phyloP scores from a whole-genome alignment of 495 filamentous ascomycete genomes.

The Lophiostoma macrostomum region DNA sequence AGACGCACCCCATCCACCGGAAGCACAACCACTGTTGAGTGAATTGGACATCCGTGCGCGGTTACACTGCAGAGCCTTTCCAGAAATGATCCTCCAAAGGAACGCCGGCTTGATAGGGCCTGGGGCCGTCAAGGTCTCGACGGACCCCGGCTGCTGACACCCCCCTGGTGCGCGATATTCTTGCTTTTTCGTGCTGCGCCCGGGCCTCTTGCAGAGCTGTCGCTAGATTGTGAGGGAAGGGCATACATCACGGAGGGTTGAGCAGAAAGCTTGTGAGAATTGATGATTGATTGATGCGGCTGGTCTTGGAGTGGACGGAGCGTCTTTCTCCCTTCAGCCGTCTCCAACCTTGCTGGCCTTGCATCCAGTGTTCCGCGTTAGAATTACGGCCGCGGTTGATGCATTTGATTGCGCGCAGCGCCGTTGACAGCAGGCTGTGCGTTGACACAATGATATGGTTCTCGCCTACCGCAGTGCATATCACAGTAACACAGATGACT shows the following conservation, averaged over 20 bases:
- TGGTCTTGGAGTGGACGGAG: slow-evolving; percentile 3
- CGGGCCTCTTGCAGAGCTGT: not conserved
- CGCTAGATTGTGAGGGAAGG: slow-evolving; percentile 18
- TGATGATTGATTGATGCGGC: slow-evolving; percentile 28
- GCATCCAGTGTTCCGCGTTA: slow-evolving; percentile 10
- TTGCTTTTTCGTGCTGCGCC: slow-evolving; percentile 11
- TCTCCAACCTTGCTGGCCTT: slow-evolving; percentile 1
- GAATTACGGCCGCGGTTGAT: slow-evolving; percentile 14
- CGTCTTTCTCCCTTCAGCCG: slow-evolving; percentile 30
- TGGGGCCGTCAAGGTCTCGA: slow-evolving; percentile 23
- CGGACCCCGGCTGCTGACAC: not conserved
- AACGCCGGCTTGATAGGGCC: slow-evolving; percentile 32
- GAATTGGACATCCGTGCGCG: slow-evolving; percentile 12
- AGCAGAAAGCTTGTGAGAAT: slow-evolving; percentile 9
- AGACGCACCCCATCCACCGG: slow-evolving; percentile 21
- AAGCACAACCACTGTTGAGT: slow-evolving; percentile 2
- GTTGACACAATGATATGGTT: slow-evolving; percentile 20
- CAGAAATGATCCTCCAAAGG: slow-evolving; percentile 26
- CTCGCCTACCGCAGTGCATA: slow-evolving; percentile 11
- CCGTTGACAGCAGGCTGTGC: slow-evolving; percentile 13
- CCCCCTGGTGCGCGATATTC: slow-evolving; percentile 14
- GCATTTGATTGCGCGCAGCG: slow-evolving; percentile 18
- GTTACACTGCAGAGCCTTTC: slow-evolving; percentile 30
- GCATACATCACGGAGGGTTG: slow-evolving; percentile 18
- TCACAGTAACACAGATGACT: slow-evolving; percentile 26